Base-by-base conservation (phyloP, 257 asterid genomes). In the Plantago elongata region DNA sequence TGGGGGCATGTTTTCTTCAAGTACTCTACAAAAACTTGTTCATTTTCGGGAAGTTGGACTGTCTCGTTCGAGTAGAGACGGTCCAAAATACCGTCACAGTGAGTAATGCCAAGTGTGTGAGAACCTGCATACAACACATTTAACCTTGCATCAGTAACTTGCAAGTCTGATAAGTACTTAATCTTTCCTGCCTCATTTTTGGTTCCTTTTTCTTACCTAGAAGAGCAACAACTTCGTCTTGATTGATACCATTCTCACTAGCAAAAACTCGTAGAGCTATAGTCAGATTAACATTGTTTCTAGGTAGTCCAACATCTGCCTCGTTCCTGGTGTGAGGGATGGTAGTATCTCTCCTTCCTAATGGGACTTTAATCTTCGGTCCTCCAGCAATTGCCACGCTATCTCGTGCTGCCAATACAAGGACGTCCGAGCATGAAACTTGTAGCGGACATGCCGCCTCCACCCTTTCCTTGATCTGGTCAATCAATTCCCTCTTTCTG, bases 401-500 rank as follows among this genome's bases (percentile, higher is more conserved):
- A n/a, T 81, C 92, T 0, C 84, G 64, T 11, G 88, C 81, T 9
- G 84, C 81, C 52, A 84, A 45, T 42, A 81, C 70, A 1, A 81
- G 71, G 56, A 84, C 73, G 72, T 84, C 92, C 1, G 84, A 69
- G 57, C 88, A 84, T 1, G 92, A 84, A n/a, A 84, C 83, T 63
- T 51, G 69, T 7, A 10, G 50, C 0, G 88, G 92, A 63, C 86
- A 79, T 15, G 67, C 66, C 0, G 27, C 74, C 60, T 84, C 88
- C 50, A 81, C 75, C 10, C 64, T 45, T n/a, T 66, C 45, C 60
- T 84, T 84, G 18, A 84, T 74, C 3, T 59, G 13, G 62, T 48
- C 47, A 17, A 84, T 47, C 1, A 38, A 7, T 10, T 75, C 71
- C 58, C 84, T 79, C 60, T 84, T 84, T 58, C 79, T 60, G 1